Evolutionary conservation across 2,329 filamentous ascomycete species (phyloP), one percentile per base, ranked within the genome.

Genomic region (Aspergillus thermomutatus): DNA sequence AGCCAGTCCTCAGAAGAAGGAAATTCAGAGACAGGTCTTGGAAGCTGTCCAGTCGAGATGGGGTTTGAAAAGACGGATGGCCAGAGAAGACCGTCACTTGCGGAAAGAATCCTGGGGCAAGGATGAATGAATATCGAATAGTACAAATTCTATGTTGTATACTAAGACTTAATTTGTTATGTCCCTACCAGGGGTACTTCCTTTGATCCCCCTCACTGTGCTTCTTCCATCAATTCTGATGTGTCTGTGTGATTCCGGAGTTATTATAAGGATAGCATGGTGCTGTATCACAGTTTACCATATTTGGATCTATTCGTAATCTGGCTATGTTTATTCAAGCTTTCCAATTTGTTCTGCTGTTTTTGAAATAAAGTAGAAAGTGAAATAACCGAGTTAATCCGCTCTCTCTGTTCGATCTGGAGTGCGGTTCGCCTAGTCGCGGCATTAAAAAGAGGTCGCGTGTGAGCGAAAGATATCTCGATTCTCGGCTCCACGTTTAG

Each of bases 21-120:
- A 71, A 56, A 72, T 79, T 49, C 79, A 82, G 65, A 72, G 72
- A 62, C 66, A 76, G 60, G 73, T 77, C 63, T 68, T 84, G 64
- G 80, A 83, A 66, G 79, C 73, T 49, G 78, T 83, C 47, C 84
- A 85, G 75, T 78, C 74, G 55, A 80, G 77, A 72, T 89, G 86
- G 86, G 86, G 86, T 31, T 69, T 70, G 51, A 81, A 80, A 73
- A 82, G 83, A 72, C 79, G 77, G 60, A 79, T 81, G 72, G 86
- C 86, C 45, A 80, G 85, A 60, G 83, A 87, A 69, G 85, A 87
- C 65, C 75, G 85, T 65, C 71, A 75, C 65, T 77, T 82, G 70
- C 82, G 86, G 72, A 84, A 81, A 77, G 81, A 81, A 66, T 68
- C 79, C 31, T 88, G 85, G 86, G 83, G 81, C 49, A 78, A 77